phyloP scores from a whole-genome alignment of 176 grass and related monocot species.

The Oryza meyeriana region DNA sequence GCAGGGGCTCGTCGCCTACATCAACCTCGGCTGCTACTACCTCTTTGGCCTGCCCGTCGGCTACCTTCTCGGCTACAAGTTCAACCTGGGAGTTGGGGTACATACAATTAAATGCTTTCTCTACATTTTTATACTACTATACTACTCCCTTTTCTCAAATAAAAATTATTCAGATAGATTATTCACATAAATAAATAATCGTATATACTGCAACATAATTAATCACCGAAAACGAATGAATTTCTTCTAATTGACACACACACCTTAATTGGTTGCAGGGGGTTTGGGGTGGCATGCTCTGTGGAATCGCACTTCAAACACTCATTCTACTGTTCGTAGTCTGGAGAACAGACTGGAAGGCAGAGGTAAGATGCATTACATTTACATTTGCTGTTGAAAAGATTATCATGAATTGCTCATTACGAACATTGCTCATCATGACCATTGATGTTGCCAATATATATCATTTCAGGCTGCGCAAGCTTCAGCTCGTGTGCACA shows the following conservation, averaged over 20 bases:
- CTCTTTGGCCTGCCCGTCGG: constrained; percentile 47
- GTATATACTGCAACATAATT: neutral
- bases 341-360: constrained; percentile 54
- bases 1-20: constrained; percentile 65
- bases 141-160: too few species aligned
- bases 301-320: constrained; percentile 39
- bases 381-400: neutral
- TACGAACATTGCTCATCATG: too few species aligned
- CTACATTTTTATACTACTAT: too few species aligned
- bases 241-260: neutral
- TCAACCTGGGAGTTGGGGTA: constrained; percentile 54
- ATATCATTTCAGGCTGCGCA: neutral
- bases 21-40: constrained; percentile 67
- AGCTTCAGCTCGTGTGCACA: neutral
- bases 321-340: constrained; percentile 39
- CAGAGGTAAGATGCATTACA: constrained; percentile 20
- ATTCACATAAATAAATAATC: neutral
- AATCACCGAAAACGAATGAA: neutral
- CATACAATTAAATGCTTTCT: too few species aligned
- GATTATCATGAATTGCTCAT: too few species aligned
- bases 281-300: constrained; percentile 63
- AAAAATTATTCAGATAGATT: too few species aligned
- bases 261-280: constrained; percentile 23
- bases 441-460: too few species aligned
- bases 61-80: constrained; percentile 40